phyloP scores from a whole-genome alignment of 306 rosid species.

The Quercus robur region DNA sequence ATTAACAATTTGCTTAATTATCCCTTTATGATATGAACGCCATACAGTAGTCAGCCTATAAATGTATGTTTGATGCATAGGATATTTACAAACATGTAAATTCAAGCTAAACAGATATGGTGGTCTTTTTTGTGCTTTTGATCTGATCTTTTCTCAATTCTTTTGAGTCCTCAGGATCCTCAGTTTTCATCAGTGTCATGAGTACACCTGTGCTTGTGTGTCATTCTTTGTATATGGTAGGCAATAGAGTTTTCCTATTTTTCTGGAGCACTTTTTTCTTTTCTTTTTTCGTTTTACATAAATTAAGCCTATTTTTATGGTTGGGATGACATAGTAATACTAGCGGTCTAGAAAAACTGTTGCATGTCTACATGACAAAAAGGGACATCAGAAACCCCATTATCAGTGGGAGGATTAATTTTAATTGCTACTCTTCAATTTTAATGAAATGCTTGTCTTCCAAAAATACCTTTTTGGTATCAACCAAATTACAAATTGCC shows the following conservation, averaged over 20 bases:
- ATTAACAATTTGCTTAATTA: not conserved
- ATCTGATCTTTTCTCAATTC: not conserved
- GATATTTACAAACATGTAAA: not conserved
- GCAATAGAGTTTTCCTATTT: not conserved
- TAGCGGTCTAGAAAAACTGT: not conserved
- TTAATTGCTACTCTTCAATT: not conserved
- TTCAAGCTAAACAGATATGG: not conserved
- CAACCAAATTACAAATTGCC: not conserved
- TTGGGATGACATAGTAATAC: not conserved
- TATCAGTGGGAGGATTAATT: not conserved
- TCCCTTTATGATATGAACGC: not conserved
- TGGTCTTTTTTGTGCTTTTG: not conserved
- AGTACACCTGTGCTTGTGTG: not conserved
- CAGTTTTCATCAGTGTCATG: not conserved
- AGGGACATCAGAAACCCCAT: not conserved
- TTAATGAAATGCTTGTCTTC: not conserved
- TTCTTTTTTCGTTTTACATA: not conserved
- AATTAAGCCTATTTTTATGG: not conserved
- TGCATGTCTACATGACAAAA: not conserved
- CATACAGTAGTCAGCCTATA: not conserved
- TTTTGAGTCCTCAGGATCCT: not conserved
- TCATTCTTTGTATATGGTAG: not conserved
- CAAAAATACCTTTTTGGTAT: not conserved
- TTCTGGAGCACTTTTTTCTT: not conserved
- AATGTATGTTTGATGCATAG: not conserved